These are phyloP conservation scores for Sarcodon aspratus DNA, from an alignment of 768 basidiomycete genomes.

Conservation along the genomic window DNA sequence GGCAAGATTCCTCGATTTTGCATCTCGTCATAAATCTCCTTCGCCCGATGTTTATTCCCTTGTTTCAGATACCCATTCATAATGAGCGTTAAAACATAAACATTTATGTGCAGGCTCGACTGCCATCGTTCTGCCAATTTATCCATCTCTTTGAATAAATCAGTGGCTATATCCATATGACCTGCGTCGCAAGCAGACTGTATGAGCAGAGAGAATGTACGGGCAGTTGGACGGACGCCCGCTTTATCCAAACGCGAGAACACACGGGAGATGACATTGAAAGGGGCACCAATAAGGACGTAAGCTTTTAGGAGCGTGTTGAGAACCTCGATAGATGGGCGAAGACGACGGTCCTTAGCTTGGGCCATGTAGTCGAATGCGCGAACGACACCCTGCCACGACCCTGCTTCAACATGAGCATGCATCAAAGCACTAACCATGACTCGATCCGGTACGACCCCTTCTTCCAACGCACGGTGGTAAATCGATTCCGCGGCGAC, in stretches of 20 bases:
- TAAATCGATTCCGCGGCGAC: conserved; percentile 57
- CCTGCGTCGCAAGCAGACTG: conserved; percentile 74
- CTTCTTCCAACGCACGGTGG: conserved; percentile 48
- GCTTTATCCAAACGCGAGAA: conserved; percentile 44
- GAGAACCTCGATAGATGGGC: conserved; percentile 48
- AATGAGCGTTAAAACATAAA: conserved; percentile 61
- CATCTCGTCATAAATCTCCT: conserved; percentile 66
- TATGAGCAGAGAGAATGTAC: conserved; percentile 65
- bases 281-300: conserved; percentile 71
- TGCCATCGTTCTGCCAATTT: conserved; percentile 24
- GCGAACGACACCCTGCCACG: conserved; percentile 66
- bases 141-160: conserved; percentile 65
- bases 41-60: conserved; percentile 43
- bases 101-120: conserved; percentile 31
- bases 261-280: conserved; percentile 43
- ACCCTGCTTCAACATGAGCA: conserved; percentile 70
- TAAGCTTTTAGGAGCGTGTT: conserved; percentile 81
- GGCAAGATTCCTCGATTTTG: conserved; percentile 49
- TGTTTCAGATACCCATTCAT: conserved; percentile 59
- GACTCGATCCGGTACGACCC: conserved; percentile 46
- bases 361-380: conserved; percentile 51
- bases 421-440: conserved; percentile 72
- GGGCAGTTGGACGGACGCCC: conserved; percentile 43
- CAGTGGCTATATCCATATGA: conserved; percentile 46
- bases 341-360: conserved; percentile 21